A percentile compares a stretch with the other conserved stretches of the same genome.
phyloP scores from a whole-genome alignment of 768 basidiomycete genomes.

The Gymnopilus junonius region DNA sequence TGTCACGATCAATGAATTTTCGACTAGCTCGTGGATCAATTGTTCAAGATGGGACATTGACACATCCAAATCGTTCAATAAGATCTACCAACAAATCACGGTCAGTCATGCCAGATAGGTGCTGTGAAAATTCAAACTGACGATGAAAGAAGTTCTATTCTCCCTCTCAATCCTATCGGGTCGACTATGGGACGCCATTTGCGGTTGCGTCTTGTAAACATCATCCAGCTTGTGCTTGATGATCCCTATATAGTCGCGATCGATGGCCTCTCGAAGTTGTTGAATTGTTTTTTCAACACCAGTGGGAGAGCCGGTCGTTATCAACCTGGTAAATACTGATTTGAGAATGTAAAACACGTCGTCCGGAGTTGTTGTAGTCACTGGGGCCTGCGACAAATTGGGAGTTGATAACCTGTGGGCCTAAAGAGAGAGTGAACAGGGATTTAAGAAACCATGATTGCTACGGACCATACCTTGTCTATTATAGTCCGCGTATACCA shows the following conservation, averaged over 20 bases:
- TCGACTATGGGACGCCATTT: conserved; percentile 48
- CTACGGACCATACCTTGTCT: conserved; percentile 66
- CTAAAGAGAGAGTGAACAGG: conserved; percentile 40
- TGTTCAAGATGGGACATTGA: conserved; percentile 90
- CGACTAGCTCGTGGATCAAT: conserved; percentile 67
- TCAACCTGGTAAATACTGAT: conserved; percentile 72
- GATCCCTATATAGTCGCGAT: conserved; percentile 80
- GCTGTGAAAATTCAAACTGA: conserved; percentile 42
- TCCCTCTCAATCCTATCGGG: conserved; percentile 84
- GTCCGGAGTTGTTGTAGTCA: conserved; percentile 81
- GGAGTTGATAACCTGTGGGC: conserved; percentile 85
- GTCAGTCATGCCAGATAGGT: neutral
- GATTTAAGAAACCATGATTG: neutral
- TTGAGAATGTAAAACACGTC: conserved; percentile 97
- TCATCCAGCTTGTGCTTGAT: conserved; percentile 89
- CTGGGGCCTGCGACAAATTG: conserved; percentile 66
- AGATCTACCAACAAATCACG: conserved; percentile 53
- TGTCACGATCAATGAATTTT: conserved; percentile 60
- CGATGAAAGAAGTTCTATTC: conserved; percentile 79
- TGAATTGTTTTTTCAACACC: conserved; percentile 63
- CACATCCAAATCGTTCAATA: conserved; percentile 93
- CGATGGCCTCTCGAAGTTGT: conserved; percentile 74
- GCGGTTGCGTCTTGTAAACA: conserved; percentile 66
- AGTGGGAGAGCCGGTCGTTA: conserved; percentile 74
- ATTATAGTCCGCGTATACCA: conserved; percentile 91